These are phyloP conservation scores for Aspergillus conjunctus DNA, from an alignment of 495 filamentous ascomycete genomes.

Conservation along the genomic window DNA sequence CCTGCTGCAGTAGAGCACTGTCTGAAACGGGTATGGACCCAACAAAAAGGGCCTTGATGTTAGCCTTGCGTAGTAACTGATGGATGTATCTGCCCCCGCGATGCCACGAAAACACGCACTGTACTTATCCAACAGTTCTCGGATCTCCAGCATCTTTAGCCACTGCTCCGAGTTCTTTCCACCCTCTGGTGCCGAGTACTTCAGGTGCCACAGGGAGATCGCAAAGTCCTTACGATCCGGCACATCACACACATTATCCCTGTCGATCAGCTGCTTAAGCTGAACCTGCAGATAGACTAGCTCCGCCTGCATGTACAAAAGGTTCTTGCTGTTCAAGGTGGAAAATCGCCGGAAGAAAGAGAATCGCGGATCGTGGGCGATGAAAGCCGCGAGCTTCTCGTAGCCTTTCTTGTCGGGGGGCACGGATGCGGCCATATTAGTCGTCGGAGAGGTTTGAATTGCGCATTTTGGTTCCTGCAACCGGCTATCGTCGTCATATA, in stretches of 20 bases:
- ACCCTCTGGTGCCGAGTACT: not conserved
- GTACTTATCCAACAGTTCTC: slow-evolving; percentile 6
- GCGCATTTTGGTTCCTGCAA: not conserved
- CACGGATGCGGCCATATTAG: not conserved
- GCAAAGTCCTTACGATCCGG: not conserved
- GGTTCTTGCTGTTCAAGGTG: not conserved
- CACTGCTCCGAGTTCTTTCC: not conserved
- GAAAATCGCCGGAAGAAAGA: not conserved
- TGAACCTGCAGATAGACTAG: not conserved
- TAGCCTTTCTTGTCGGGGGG: slow-evolving; percentile 5
- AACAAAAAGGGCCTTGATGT: not conserved
- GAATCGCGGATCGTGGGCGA: not conserved
- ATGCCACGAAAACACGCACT: slow-evolving; percentile 1
- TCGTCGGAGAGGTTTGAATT: not conserved
- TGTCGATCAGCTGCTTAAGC: not conserved
- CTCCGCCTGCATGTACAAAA: slow-evolving; percentile 1
- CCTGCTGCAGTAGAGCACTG: not conserved
- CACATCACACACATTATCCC: not conserved
- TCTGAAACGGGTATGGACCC: not conserved
- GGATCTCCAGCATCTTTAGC: not conserved
- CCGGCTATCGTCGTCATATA: not conserved
- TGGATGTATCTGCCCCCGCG: too few relatives aligned
- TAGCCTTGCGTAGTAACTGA: not conserved
- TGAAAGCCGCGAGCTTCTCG: not conserved
- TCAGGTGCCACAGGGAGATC: not conserved